Conservation (phyloP, 257 asterid genomes). For the Solanum chiquidenum region DNA sequence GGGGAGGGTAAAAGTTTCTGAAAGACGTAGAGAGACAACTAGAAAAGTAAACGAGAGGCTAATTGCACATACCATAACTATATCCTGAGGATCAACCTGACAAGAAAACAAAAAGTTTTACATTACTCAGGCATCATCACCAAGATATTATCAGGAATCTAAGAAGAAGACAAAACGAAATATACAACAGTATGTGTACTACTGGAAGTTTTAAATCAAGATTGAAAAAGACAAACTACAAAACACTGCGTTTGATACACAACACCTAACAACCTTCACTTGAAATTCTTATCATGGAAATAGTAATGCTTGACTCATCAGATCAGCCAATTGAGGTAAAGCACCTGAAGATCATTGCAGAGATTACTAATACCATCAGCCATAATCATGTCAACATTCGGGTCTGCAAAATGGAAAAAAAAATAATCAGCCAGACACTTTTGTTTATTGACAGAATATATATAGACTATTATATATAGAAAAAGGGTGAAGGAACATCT, state of each 20-base stretch:
- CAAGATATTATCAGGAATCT: not conserved
- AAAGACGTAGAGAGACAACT: not conserved
- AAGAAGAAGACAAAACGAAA: not conserved
- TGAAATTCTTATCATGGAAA: not conserved
- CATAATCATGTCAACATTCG: conserved; percentile 36
- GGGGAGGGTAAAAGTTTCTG: too few species aligned
- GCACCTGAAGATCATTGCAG: conserved; percentile 41
- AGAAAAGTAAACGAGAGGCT: not conserved
- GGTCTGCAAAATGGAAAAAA: conserved; percentile 15
- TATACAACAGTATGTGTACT: not conserved
- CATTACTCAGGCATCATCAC: not conserved
- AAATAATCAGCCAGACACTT: not conserved
- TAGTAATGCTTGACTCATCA: not conserved
- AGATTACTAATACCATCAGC: conserved; percentile 40
- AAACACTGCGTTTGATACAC: not conserved
- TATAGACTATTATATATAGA: too few species aligned
- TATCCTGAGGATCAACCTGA: conserved; percentile 96
- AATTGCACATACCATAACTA: conserved; percentile 68
- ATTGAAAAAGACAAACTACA: not conserved
- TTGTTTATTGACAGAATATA: too few species aligned
- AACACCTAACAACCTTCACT: not conserved
- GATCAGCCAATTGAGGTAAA: not conserved
- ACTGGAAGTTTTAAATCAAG: not conserved
- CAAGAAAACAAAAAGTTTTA: conserved; percentile 2
- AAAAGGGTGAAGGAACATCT: not conserved